A percentile compares a stretch with the other conserved stretches of the same genome.
phyloP scores from a whole-genome alignment of 2,329 filamentous ascomycete species.

The Ceratocystis colombiana region DNA sequence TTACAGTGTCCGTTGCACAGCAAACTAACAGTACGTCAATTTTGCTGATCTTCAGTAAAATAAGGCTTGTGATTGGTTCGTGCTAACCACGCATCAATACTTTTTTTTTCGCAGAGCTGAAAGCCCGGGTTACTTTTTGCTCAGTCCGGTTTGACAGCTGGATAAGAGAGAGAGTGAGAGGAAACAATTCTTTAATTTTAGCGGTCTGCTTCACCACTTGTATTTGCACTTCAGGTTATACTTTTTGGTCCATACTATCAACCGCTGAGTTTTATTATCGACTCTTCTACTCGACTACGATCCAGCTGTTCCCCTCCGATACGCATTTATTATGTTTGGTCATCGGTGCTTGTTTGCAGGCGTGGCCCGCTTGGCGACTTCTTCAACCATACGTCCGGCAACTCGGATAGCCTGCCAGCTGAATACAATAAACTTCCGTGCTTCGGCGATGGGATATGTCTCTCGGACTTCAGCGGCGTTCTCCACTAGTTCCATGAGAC shows the following conservation, averaged over 20 bases:
- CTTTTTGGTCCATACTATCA: too few species aligned
- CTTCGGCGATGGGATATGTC: neutral
- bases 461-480: conserved; percentile 39
- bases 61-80: conserved; percentile 19
- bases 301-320: neutral
- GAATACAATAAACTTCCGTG: neutral
- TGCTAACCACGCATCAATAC: neutral
- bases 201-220: too few species aligned
- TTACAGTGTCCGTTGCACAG: neutral
- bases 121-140: neutral
- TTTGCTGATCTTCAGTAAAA: conserved; percentile 17
- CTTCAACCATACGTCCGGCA: conserved; percentile 22
- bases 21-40: neutral
- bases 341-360: conserved; percentile 20
- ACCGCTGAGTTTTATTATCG: neutral
- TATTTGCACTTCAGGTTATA: too few species aligned
- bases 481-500: conserved; percentile 48
- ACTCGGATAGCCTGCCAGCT: conserved; percentile 27
- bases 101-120: conserved; percentile 17
- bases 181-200: too few species aligned
- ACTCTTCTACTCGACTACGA: neutral
- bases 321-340: conserved; percentile 17
- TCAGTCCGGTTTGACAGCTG: neutral
- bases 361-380: conserved; percentile 11
- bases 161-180: neutral